Conservation (phyloP, 306 rosid species). For the Phaseolus lunatus region DNA sequence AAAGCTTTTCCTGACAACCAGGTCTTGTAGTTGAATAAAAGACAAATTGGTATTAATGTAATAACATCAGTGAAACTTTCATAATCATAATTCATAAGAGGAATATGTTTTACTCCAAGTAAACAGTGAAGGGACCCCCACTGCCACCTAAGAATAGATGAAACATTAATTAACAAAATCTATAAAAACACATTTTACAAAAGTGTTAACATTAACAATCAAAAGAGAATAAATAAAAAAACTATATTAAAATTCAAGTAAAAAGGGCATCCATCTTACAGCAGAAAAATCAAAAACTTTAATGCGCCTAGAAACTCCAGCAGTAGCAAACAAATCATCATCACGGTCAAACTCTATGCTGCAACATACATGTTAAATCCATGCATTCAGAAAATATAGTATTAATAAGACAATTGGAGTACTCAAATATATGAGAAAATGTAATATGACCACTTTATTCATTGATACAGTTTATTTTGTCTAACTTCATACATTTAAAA, state of each 20-base stretch:
- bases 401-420: constrained; percentile 12
- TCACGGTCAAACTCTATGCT: constrained; percentile 98
- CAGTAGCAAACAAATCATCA: constrained; percentile 93
- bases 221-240: constrained; percentile 25
- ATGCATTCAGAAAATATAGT: constrained; percentile 35
- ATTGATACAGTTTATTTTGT: constrained; percentile 11
- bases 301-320: constrained; percentile 97
- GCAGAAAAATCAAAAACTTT: constrained; percentile 91
- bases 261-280: constrained; percentile 59
- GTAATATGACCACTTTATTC: constrained; percentile 24
- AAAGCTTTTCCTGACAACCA: background rate
- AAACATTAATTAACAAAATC: constrained; percentile 26
- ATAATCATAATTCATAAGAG: constrained; percentile 7
- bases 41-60: background rate
- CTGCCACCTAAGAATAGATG: constrained; percentile 29
- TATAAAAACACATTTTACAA: constrained; percentile 9
- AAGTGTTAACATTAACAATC: constrained; percentile 1
- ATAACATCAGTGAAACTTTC: background rate
- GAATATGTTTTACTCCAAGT: constrained; percentile 7
- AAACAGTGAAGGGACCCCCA: background rate
- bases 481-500: constrained; percentile 19
- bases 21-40: constrained; percentile 1
- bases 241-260: background rate
- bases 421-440: background rate
- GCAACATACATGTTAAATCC: constrained; percentile 54